Base-by-base conservation (phyloP, 2,329 filamentous ascomycete species). In the Phialemonium atrogriseum region DNA sequence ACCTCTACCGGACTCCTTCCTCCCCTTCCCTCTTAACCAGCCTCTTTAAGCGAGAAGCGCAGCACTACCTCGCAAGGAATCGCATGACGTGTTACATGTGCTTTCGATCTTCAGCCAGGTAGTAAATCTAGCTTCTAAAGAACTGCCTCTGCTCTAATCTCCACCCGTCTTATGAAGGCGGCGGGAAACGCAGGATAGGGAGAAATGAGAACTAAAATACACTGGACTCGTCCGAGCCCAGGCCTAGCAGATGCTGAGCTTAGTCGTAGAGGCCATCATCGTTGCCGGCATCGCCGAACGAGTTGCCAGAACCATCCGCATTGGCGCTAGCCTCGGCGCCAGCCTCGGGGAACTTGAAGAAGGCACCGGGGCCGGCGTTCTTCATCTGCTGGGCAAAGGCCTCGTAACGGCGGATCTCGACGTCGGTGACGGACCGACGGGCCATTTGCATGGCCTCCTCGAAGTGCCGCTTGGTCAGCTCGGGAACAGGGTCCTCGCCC, bases 321-420 rank as follows among this genome's bases (percentile, higher is more conserved):
- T 75, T 70, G 73, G 82, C 59, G 64, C 73, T 77, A 70, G 82
- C 71, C 72, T 84, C 68, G 13, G 50, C 58, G 13, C 77, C 84
- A 48, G 73, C 83, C 39, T 71, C 68, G 19, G 84, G 89, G 79
- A 98, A 98, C 63, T 93, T 88, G 84, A 98, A 98, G 75, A 91
- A 95, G 48, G 85, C 87, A 52, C 88, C 89, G 23, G 88, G 88
- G 31, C 87, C 88, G 38, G 85, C 80, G 58, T 94, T 94, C 84
- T 98, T 98, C 87, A 98, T 93, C 59, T 89, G 89, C 68, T 96
- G 89, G 24, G 89, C 84, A 52, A 98, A 98, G 5, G 91, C 89
- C 72, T 98, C 91, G 66, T 98, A 98, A 39, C 89, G 82, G 54
- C 91, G 84, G 51, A 98, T 94, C 72, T 98, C 91, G 14, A 96